Evolutionary conservation across 257 asterid species (phyloP).

Genomic region (Marsdenia floribunda): DNA sequence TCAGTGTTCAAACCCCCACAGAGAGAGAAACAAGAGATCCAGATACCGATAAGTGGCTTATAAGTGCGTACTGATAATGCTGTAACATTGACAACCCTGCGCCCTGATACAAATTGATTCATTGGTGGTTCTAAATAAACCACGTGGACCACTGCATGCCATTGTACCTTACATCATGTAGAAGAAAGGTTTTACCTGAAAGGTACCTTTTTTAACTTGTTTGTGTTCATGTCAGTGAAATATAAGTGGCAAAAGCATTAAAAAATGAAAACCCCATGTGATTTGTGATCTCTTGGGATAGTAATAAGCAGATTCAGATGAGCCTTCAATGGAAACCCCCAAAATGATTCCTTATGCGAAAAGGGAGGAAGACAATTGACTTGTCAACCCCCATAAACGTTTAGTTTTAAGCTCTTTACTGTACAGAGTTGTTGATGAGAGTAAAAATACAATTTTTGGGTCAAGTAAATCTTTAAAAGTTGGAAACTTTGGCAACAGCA

Average conservation of each 20-base stretch:
- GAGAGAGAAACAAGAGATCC: not conserved
- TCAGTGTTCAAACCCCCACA: too few relatives aligned
- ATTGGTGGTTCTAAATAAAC: constrained; percentile 26
- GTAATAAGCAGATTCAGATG: not conserved
- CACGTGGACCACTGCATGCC: constrained; percentile 33
- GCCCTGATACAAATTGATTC: not conserved
- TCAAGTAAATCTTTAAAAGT: not conserved
- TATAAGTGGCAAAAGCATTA: not conserved
- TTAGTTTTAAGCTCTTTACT: not conserved
- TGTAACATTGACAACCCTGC: not conserved
- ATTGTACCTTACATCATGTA: not conserved
- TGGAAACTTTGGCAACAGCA: not conserved
- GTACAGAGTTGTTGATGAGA: not conserved
- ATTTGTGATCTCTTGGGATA: not conserved
- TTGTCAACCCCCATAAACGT: not conserved
- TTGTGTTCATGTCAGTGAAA: not conserved
- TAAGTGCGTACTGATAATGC: not conserved
- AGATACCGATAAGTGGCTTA: not conserved
- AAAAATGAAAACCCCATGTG: not conserved
- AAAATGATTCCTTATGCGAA: not conserved
- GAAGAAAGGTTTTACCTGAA: not conserved
- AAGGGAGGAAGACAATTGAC: not conserved
- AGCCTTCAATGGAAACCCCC: not conserved
- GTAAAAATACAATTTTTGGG: not conserved
- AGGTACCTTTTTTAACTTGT: not conserved